These are phyloP conservation scores for Phyllosticta citriasiana DNA, from an alignment of 2,329 filamentous ascomycete genomes.

Conservation along the genomic window DNA sequence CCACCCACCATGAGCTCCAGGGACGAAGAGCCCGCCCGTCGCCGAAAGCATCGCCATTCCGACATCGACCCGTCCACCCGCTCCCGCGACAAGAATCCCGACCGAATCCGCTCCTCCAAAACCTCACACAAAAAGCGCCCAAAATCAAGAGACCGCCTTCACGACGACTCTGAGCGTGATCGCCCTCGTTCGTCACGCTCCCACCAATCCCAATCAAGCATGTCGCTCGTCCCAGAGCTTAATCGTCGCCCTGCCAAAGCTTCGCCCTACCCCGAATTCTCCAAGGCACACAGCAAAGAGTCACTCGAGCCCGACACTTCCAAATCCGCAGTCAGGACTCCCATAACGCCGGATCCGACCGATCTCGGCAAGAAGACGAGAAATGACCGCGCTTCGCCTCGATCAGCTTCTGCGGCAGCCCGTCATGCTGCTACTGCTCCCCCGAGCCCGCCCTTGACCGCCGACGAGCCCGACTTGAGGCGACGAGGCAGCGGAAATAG, in stretches of 20 bases:
- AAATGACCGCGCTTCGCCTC: conserved; percentile 17
- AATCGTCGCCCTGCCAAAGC: conserved; percentile 28
- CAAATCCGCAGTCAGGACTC: conserved; percentile 17
- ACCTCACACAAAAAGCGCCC: conserved; percentile 18
- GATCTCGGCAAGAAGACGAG: conserved; percentile 27
- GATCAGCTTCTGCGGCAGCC: conserved; percentile 17
- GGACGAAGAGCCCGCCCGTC: conserved; percentile 26
- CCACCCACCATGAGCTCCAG: conserved; percentile 12
- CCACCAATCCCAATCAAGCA: conserved; percentile 16
- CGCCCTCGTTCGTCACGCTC: conserved; percentile 4
- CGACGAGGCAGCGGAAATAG: conserved; percentile 36
- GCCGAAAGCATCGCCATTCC: conserved; percentile 26
- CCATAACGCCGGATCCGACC: conserved; percentile 33
- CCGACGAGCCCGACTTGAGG: conserved; percentile 32
- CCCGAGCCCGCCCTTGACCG: conserved; percentile 39
- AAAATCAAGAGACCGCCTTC: conserved; percentile 17
- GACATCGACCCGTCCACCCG: conserved; percentile 14
- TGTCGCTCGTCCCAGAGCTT: conserved; percentile 38
- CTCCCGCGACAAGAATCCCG: conserved; percentile 19
- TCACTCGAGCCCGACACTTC: conserved; percentile 51
- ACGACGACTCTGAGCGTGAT: conserved; percentile 11
- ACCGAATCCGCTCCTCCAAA: conserved; percentile 19
- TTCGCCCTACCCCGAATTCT: conserved; percentile 62
- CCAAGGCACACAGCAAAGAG: conserved; percentile 88
- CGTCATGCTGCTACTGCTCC: conserved; percentile 24